A percentile compares a stretch with the other conserved stretches of the same genome.
Evolutionary conservation across 2,329 filamentous ascomycete species (phyloP).

Genomic region (Nemania sp.): DNA sequence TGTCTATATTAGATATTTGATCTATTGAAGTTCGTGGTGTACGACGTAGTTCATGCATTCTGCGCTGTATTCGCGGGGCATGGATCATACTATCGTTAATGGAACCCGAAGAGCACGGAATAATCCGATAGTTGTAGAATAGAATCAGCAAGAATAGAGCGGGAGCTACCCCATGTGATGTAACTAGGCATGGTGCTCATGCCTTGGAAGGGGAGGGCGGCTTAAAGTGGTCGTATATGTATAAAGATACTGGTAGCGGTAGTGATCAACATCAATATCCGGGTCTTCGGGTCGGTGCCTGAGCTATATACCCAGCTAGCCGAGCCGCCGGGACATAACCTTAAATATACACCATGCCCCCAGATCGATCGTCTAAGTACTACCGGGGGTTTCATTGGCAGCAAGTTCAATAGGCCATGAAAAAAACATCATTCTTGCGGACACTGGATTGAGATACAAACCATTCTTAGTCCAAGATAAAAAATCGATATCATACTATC

Average conservation of each 20-base stretch:
- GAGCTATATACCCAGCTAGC: not conserved
- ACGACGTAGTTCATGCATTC: conserved; percentile 2
- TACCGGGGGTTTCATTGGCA: not conserved
- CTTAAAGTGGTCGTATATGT: not conserved
- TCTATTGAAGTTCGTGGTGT: not conserved
- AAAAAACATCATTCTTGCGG: not conserved
- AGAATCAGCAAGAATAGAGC: not conserved
- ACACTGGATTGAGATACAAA: not conserved
- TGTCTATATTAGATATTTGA: too few relatives aligned
- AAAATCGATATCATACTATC: not conserved
- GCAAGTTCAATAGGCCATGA: not conserved
- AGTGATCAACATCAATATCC: not conserved
- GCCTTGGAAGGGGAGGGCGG: not conserved
- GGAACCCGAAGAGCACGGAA: not conserved
- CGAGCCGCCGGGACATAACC: not conserved
- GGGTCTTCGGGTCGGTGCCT: not conserved
- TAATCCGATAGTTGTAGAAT: not conserved
- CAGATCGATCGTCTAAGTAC: not conserved
- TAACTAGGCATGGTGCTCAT: not conserved
- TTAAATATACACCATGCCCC: not conserved
- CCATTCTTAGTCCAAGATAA: conserved; percentile 7
- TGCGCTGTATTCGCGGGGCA: too few relatives aligned
- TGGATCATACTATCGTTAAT: too few relatives aligned
- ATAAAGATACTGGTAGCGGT: not conserved
- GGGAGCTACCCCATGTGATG: not conserved